Evolutionary conservation across 306 rosid species (phyloP), one percentile per base, ranked within the genome.

Genomic region (Cicer pinnatifidum): DNA sequence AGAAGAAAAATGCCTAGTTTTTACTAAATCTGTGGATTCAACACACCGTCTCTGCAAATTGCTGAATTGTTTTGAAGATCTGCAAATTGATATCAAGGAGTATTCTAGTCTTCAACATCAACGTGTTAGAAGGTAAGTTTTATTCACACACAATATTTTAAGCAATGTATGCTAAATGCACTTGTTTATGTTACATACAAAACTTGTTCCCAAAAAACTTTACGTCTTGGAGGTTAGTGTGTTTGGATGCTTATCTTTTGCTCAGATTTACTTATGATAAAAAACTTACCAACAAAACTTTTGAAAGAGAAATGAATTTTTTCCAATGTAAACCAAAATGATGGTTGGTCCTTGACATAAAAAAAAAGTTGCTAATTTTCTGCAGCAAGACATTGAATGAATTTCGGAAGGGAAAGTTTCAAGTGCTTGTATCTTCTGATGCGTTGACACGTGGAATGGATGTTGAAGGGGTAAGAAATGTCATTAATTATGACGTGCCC

Each of bases 401-500:
- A 73, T 94, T 94, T 64, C 92, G 96, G 73, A 80, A 81, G 75
- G 98, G 98, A 71, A 75, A 82, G 75, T 80, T 94, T 60, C 97
- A 88, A 84, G 96, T 94, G 75, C 97, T 94, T 58, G 87, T 94
- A 80, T 89, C 92, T 17, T 91, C 97, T 54, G 97, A 91, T 89
- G 97, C 98, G 45, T 87, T 94, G 97, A 89, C 98, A 71, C 90
- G 96, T 82, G 98, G 97, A 67, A 94, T 94, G 95, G 97, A 94
- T 82, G 95, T 94, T 66, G 92, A 89, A 85, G 97, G 95, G 68
- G 90, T 94, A 79, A 82, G 80, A 85, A 87, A 84, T 75, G 97
- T 94, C 58, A 82, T 94, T 76, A 94, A 91, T 81, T 94, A 91
- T 69, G 95, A 91, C 71, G 78, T 88, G 91, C 96, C 97, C 38